Base-by-base conservation (phyloP, 805 yeast genomes). In the Candida boleticola region DNA sequence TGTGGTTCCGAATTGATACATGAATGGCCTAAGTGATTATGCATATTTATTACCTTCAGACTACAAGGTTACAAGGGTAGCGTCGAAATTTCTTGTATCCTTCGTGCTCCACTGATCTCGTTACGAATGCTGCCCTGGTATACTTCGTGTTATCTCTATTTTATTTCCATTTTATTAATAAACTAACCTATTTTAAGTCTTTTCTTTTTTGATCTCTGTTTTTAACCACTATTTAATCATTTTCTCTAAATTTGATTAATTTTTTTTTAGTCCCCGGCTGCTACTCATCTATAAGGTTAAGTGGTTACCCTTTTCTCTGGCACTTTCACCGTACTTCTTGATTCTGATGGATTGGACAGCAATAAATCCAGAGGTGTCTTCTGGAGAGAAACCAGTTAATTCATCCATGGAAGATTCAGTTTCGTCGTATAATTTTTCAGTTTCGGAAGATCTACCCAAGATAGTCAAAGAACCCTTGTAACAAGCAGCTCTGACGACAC, bases 331-430 rank as follows among this genome's bases (percentile, higher is more conserved):
- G 67, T 88, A 93, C 74, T 93, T 93, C 80, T 93, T 93, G 66
- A 92, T 87, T 79, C 99, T 89, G 68, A 93, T 93, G 49, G 98
- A 88, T 77, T 93, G 97, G 56, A 93, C 96, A 54, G 96, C 88
- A 69, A 93, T 93, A 80, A 93, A 93, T 43, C 99, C 99, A 47
- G 95, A 74, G 46, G 99, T 89, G 67, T 92, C 98, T 66, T 86
- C 89, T 50, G 99, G 99, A 58, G 87, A 84, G 79, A 93, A 93
- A 46, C 97, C 99, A 45, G 97, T 89, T 61, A 93, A 82, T 74
- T 93, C 99, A 71, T 93, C 99, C 99, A 93, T 93, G 10, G 98
- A 92, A 13, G 97, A 90, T 70, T 92, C 97, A 42, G 97, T 89
- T 51, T 96, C 96, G 66, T 93, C 97, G 70, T 93, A 93, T 55